Evolutionary conservation across 805 yeast genomes (phyloP), one percentile per base, ranked within the genome.

Genomic region (Blastobotrys attinorum): DNA sequence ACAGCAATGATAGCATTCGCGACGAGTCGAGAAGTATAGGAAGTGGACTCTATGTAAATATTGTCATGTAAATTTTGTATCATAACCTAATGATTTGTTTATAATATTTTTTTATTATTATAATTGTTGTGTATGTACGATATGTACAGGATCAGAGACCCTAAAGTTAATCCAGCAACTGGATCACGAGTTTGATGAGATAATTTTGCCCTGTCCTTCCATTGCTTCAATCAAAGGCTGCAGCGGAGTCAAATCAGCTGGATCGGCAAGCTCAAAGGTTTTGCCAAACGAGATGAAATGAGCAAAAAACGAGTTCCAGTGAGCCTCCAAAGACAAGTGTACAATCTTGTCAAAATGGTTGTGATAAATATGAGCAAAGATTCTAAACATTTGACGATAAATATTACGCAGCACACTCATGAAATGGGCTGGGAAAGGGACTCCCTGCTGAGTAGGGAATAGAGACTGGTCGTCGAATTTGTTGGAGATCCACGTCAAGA

Each of bases 251-350:
- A 88, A 65, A 51, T 92, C 99, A 43, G 72, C 70, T 42, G 78
- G 69, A 47, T 88, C 97, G 29, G 92, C 70, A 51, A 92, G 72
- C 42, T 77, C 81, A 62, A 86, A 92, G 51, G 88, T 95, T 47
- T 82, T 81, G 11, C 83, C 76, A 58, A 92, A 86, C 42, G 95
- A 82, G 36, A 90, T 75, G 57, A 84, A 92, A 61, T 92, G 98
- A 13, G 96, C 92, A 65, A 94, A 92, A 55, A 89, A 85, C 2
- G 97, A 89, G 63, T 92, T 92, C 95, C 96, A 92, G 61, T 92
- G 97, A 0, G 97, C 96, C 61, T 92, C 98, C 47, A 92, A 64
- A 1, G 95, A 81, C 47, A 92, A 65, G 61, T 92, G 97, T n/a
- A 90, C 79, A 20, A 90, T 75, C 59, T 83, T 87, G 52, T 90